Base-by-base conservation (phyloP, 345 rosid genomes). In the Lepidium sativum region DNA sequence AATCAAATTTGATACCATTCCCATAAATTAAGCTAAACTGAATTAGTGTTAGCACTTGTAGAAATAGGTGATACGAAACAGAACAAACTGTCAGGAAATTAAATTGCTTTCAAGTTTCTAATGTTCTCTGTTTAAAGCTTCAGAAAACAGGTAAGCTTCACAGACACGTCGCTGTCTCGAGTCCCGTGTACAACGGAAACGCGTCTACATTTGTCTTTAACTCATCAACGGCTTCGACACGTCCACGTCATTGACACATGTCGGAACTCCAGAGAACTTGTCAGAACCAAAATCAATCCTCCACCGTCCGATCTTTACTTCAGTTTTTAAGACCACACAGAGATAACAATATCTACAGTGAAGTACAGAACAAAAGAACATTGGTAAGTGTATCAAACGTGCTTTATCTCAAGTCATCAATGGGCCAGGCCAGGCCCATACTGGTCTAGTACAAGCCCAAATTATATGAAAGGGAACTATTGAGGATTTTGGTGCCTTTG, bases 401-500 rank as follows among this genome's bases (percentile, higher is more conserved):
- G 35, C 20, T 53, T 6, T 1, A 27, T 27, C 31, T 32, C 4
- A 34, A 9, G 14, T 21, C 31, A 1, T 13, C 0, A 65, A 54
- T 66, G 32, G 25, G 47, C 27, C 18, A 9, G 25, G 29, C 25
- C 27, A 6, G 47, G 56, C 65, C 49, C 31, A 43, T 15, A 20
- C 0, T n/a, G 39, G n/a, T 15, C 13, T 39, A 52, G 23, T 9
- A 58, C 1, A 23, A 49, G 54, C 17, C 39, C 43, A 50, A 57
- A 4, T 39, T 31, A 64, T 57, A 21, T 4, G n/a, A 39, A 34
- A 16, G 1, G 3, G 3, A 5, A 1, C 7, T 70, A 90, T 82
- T 86, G 96, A 60, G 82, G 96, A 75, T 80, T 86, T 65, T 80
- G 96, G 67, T 83, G 97, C 60, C 95, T 82, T 77, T 89, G 96